These are phyloP conservation scores for Xylariaceae sp. DNA, from an alignment of 2,329 filamentous ascomycete genomes.

Conservation along the genomic window DNA sequence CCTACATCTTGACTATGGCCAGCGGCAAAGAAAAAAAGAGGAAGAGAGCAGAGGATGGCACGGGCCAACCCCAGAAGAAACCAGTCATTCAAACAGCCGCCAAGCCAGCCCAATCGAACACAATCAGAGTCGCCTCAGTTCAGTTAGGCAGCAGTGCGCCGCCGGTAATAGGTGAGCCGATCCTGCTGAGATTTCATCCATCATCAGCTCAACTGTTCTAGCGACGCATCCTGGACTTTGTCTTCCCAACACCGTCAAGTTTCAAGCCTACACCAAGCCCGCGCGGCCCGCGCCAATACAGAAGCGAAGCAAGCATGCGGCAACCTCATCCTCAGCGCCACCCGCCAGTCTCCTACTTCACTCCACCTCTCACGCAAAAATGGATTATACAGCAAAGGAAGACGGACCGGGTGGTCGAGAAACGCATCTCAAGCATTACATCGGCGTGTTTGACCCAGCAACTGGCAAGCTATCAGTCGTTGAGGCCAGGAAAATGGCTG, in stretches of 20 bases:
- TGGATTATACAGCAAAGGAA: slow-evolving; percentile 59
- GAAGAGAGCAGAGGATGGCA: slow-evolving; percentile 45
- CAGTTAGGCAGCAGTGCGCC: slow-evolving; percentile 45
- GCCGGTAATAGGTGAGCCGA: slow-evolving; percentile 49
- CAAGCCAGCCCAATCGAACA: slow-evolving; percentile 32
- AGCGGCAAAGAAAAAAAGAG: slow-evolving; percentile 46
- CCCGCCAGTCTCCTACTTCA: slow-evolving; percentile 52
- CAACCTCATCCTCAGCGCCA: slow-evolving; percentile 33
- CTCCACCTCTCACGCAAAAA: slow-evolving; percentile 51
- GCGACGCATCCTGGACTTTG: slow-evolving; percentile 42
- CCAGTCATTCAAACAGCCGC: slow-evolving; percentile 41
- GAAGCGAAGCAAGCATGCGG: slow-evolving; percentile 41
- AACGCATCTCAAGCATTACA: slow-evolving; percentile 55
- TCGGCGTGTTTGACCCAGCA: slow-evolving; percentile 60
- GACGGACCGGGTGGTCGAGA: slow-evolving; percentile 41
- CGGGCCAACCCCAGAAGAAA: slow-evolving; percentile 48
- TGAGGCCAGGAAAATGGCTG: slow-evolving; percentile 60
- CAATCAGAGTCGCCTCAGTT: slow-evolving; percentile 45
- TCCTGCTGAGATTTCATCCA: slow-evolving; percentile 5
- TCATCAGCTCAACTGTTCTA: slow-evolving; percentile 27
- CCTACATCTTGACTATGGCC: slow-evolving; percentile 34
- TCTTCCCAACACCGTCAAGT: slow-evolving; percentile 38
- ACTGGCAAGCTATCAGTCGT: slow-evolving; percentile 58
- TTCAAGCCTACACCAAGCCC: slow-evolving; percentile 47
- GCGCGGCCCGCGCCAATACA: slow-evolving; percentile 29